Conservation (phyloP, 1,284 basidiomycete genomes). For the Ceratobasidium papillatum region DNA sequence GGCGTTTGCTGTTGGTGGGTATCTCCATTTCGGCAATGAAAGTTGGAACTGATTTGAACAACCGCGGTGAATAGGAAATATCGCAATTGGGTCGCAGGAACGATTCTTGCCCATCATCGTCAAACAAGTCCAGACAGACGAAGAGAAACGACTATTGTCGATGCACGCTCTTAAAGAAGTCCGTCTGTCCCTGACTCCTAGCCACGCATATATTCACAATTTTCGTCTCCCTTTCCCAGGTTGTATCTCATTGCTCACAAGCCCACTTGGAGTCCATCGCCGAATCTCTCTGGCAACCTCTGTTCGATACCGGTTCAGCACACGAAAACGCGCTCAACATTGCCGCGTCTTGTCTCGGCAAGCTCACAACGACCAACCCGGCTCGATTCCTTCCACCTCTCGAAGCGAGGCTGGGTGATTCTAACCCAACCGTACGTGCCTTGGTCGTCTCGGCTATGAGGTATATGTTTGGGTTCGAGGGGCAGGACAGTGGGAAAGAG, state of each 20-base stretch:
- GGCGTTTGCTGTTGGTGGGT: slow-evolving; percentile 86
- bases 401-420: slow-evolving; percentile 79
- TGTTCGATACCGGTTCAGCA: slow-evolving; percentile 84
- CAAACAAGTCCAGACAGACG: slow-evolving; percentile 78
- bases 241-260: slow-evolving; percentile 88
- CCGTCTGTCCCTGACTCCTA: slow-evolving; percentile 11
- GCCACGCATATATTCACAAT: slow-evolving; percentile 26
- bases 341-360: slow-evolving; percentile 95
- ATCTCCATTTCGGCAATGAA: neutral
- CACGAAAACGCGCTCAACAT: slow-evolving; percentile 95
- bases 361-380: slow-evolving; percentile 91
- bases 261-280: slow-evolving; percentile 85
- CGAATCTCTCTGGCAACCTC: slow-evolving; percentile 87
- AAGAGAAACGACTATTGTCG: slow-evolving; percentile 82
- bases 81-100: slow-evolving; percentile 89
- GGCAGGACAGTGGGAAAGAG: slow-evolving; percentile 83
- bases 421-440: slow-evolving; percentile 77
- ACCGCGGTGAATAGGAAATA: slow-evolving; percentile 75
- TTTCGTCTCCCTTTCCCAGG: slow-evolving; percentile 56
- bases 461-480: slow-evolving; percentile 78
- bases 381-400: slow-evolving; percentile 89
- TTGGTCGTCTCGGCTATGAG: slow-evolving; percentile 94
- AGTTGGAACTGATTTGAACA: neutral
- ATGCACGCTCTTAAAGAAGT: slow-evolving; percentile 95
- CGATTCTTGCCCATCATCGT: slow-evolving; percentile 88